Conservation (phyloP, 2,329 filamentous ascomycete genomes). For the Arthrocladium fulminans region DNA sequence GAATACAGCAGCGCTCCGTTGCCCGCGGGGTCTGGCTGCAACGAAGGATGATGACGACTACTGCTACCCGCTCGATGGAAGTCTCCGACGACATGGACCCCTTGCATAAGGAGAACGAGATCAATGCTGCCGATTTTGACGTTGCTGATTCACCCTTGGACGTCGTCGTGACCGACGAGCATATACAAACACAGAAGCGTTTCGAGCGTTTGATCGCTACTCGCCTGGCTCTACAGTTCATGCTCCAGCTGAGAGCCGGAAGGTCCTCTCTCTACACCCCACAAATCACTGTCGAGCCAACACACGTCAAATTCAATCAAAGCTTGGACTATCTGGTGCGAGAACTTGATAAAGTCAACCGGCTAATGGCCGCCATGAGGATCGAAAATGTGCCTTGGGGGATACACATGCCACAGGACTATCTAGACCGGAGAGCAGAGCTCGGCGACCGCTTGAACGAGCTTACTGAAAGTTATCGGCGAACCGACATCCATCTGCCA, state of each 20-base stretch:
- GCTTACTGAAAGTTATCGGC: conserved; percentile 12
- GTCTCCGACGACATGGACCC: conserved; percentile 5
- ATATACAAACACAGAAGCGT: conserved; percentile 3
- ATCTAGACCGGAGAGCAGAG: conserved; percentile 1
- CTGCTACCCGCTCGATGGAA: background rate
- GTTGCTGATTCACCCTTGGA: background rate
- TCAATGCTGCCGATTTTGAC: conserved; percentile 1
- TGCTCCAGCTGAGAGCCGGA: conserved; percentile 8
- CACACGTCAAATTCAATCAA: background rate
- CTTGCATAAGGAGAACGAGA: background rate
- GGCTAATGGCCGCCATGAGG: background rate
- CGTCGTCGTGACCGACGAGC: background rate
- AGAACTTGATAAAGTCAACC: background rate
- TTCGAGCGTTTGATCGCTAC: conserved; percentile 6
- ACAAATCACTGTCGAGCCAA: background rate
- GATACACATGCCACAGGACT: background rate
- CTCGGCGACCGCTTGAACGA: conserved; percentile 11
- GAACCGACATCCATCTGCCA: conserved; percentile 10
- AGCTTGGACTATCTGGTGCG: conserved; percentile 1
- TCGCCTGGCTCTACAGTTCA: conserved; percentile 6
- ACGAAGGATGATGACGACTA: conserved; percentile 14
- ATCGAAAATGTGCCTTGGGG: background rate
- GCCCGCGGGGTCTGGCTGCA: conserved; percentile 11
- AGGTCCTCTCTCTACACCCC: background rate
- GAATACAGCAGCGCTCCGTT: conserved; percentile 13